These are phyloP conservation scores for Sonneratia alba DNA, from an alignment of 345 rosid genomes.

Conservation along the genomic window DNA sequence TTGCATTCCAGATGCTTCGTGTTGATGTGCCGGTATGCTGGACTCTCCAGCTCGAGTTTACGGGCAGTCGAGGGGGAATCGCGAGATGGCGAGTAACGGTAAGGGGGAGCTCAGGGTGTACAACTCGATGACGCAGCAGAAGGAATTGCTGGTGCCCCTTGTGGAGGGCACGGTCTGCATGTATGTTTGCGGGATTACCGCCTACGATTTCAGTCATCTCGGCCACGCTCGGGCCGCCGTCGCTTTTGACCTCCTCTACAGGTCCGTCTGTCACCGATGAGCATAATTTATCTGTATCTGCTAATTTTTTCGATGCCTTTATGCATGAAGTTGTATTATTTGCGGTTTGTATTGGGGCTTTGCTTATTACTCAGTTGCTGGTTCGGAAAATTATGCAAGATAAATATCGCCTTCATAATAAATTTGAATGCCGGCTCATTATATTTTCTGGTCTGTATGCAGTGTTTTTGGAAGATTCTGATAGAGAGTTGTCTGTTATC, in stretches of 20 bases:
- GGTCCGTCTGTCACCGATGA: constrained; percentile 20
- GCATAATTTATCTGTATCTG: background rate
- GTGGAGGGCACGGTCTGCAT: constrained; percentile 54
- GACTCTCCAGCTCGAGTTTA: background rate
- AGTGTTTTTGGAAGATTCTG: background rate
- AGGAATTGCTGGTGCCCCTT: constrained; percentile 44
- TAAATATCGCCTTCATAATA: background rate
- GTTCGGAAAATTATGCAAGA: background rate
- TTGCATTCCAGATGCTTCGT: background rate
- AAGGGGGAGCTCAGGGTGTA: constrained; percentile 34
- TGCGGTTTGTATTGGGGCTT: background rate
- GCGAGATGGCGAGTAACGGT: background rate
- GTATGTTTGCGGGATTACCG: constrained; percentile 88
- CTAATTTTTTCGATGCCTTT: background rate
- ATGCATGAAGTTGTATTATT: background rate
- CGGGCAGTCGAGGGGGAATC: background rate
- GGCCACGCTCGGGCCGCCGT: constrained; percentile 93
- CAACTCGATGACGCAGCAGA: constrained; percentile 60
- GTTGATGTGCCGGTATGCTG: background rate
- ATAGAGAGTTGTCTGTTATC: background rate
- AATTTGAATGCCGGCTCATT: background rate
- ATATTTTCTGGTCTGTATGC: background rate
- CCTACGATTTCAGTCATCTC: constrained; percentile 82
- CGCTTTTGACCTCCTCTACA: constrained; percentile 66
- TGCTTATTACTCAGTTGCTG: background rate